Conservation (phyloP, 768 basidiomycete genomes). For the Suillus lakei region DNA sequence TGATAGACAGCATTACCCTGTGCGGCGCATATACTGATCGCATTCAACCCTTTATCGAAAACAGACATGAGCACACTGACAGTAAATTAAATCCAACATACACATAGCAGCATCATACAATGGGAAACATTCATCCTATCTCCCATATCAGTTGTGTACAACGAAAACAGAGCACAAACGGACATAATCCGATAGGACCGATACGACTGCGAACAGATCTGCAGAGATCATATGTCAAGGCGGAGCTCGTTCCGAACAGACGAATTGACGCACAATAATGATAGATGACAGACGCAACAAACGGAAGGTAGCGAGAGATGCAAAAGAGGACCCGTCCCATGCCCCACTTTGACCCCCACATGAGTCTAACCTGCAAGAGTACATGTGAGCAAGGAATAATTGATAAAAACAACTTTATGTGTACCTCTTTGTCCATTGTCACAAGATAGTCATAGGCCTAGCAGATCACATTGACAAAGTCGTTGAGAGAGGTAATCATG, state of each 20-base stretch:
- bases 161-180: background rate
- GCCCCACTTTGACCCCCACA: slow-evolving; percentile 10
- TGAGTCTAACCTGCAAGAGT: slow-evolving; percentile 4
- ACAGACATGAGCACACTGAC: background rate
- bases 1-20: background rate
- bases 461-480: background rate
- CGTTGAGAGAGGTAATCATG: background rate
- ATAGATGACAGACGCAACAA: slow-evolving; percentile 1
- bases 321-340: slow-evolving; percentile 4
- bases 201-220: slow-evolving; percentile 8
- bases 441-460: slow-evolving; percentile 7
- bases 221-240: background rate
- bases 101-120: slow-evolving; percentile 6
- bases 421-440: background rate
- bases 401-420: background rate
- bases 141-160: background rate
- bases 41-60: slow-evolving; percentile 7
- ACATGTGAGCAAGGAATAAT: background rate
- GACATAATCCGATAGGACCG: background rate
- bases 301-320: slow-evolving; percentile 9
- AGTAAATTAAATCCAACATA: background rate
- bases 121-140: background rate
- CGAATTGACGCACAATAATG: slow-evolving; percentile 5
- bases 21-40: slow-evolving; percentile 11
- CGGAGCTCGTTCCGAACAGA: background rate